Evolutionary conservation across 2,329 filamentous ascomycete species (phyloP), one percentile per base, ranked within the genome.

Genomic region (Fusarium nanum): DNA sequence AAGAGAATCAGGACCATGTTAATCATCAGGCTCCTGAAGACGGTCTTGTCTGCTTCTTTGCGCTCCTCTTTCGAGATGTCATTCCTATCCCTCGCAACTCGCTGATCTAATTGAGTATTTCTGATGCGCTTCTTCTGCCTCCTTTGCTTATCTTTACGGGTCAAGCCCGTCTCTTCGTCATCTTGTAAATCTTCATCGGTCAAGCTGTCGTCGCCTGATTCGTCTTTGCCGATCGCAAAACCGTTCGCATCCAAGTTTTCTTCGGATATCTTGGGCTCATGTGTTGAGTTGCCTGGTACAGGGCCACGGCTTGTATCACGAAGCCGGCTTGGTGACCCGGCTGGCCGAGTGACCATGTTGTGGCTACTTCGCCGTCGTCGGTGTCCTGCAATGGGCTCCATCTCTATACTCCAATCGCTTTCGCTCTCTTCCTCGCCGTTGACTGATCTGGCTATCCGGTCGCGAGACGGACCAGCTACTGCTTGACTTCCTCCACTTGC

Each of bases 121-220:
- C 89, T 86, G 79, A 86, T 85, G 80, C 89, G 89, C 81, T 88
- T 88, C 74, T 86, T 86, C 76, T 89, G 88, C 74, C 90, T 89
- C 77, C 90, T 88, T 71, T 87, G 86, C 78, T 89, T 88, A 75
- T 95, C 92, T 75, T 89, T 87, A 65, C 87, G 86, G 40, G 93
- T 97, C 72, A 98, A 83, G 2, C 94, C 94, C 4, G 92, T 93
- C 84, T 98, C 94, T 81, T 97, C 94, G 77, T 98, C 94, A 73
- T 95, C 92, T 65, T 92, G 89, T 28, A 92, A 79, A 48, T 92
- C 92, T 69, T 93, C 91, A 71, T 93, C 91, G 28, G 89, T 90
- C 56, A 88, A 86, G 73, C 88, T 83, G 72, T 89, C 88, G 56
- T 85, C 83, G 68, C 82, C 78, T 6, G 76, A 75, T 14, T 79